phyloP scores from a whole-genome alignment of 371 early-diverging fungal species.

The Mucor sp. region DNA sequence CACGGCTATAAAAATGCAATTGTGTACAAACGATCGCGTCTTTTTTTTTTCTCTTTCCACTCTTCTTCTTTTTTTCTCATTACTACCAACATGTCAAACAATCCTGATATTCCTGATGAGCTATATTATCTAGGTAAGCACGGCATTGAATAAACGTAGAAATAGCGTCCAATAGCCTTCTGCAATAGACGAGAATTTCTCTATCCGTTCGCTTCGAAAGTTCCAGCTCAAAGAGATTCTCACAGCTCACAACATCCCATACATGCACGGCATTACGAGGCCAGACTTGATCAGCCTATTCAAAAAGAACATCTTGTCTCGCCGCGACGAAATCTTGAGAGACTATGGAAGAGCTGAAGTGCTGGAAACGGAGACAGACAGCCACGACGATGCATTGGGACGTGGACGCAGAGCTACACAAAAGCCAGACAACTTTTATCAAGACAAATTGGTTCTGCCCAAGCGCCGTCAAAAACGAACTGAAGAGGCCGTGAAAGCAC shows the following conservation, averaged over 20 bases:
- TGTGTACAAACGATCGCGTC: neutral
- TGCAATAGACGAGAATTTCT: conserved; percentile 14
- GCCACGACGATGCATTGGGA: neutral
- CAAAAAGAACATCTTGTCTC: conserved; percentile 8
- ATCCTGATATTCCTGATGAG: conserved; percentile 12
- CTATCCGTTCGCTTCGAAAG: conserved; percentile 19
- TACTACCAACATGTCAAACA: neutral
- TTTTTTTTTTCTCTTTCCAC: neutral
- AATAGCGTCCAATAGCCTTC: neutral
- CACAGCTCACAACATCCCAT: conserved; percentile 5
- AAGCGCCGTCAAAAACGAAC: neutral
- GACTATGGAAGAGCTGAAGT: neutral
- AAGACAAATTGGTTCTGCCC: neutral
- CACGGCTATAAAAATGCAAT: neutral
- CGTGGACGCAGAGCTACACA: conserved; percentile 1
- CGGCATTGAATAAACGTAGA: neutral
- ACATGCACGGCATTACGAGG: neutral
- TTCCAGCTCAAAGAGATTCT: conserved; percentile 22
- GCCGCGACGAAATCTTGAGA: conserved; percentile 9
- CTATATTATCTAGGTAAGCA: conserved; percentile 21
- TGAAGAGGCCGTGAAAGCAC: neutral
- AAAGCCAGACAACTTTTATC: neutral
- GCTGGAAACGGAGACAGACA: neutral
- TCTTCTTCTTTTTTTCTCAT: neutral
- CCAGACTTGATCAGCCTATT: conserved; percentile 9